Percentiles rank a stretch among this genome's conserved stretches.
Conservation (phyloP, 1,284 basidiomycete genomes). For the Sporisorium reilianum region DNA sequence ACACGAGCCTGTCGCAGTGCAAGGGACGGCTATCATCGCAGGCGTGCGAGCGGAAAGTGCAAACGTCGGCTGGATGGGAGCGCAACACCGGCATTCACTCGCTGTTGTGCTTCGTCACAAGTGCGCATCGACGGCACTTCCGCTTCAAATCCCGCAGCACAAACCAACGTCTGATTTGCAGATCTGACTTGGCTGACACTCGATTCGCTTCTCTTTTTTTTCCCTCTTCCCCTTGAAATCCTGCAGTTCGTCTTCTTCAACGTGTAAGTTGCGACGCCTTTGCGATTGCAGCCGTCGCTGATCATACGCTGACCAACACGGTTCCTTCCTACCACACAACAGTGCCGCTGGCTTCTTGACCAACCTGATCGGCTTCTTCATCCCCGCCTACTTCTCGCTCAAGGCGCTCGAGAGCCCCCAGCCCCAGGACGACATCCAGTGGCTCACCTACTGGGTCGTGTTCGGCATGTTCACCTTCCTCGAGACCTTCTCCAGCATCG, state of each 20-base stretch:
- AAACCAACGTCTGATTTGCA: too few relatives aligned
- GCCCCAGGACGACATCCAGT: constrained; percentile 69
- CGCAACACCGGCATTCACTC: not conserved
- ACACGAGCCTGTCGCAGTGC: not conserved
- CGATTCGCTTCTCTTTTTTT: not conserved
- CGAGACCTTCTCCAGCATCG: constrained; percentile 66
- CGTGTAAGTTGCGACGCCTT: constrained; percentile 65
- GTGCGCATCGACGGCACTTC: not conserved
- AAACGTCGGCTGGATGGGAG: not conserved
- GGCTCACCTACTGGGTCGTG: constrained; percentile 70
- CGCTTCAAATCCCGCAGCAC: too few relatives aligned
- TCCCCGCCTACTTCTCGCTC: constrained; percentile 69
- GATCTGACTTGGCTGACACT: too few relatives aligned
- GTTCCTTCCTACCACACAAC: constrained; percentile 3
- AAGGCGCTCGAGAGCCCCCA: constrained; percentile 67
- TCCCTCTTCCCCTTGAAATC: not conserved
- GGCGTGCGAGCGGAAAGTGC: not conserved
- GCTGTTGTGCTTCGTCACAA: not conserved
- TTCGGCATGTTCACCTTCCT: constrained; percentile 69
- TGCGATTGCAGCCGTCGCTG: not conserved
- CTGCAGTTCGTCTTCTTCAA: constrained; percentile 71
- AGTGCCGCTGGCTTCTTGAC: constrained; percentile 68
- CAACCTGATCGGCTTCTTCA: constrained; percentile 67
- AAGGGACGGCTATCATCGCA: not conserved
- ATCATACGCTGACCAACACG: not conserved